Evolutionary conservation across 176 grass and related monocot genomes (phyloP).

Genomic region (Carex pumila): DNA sequence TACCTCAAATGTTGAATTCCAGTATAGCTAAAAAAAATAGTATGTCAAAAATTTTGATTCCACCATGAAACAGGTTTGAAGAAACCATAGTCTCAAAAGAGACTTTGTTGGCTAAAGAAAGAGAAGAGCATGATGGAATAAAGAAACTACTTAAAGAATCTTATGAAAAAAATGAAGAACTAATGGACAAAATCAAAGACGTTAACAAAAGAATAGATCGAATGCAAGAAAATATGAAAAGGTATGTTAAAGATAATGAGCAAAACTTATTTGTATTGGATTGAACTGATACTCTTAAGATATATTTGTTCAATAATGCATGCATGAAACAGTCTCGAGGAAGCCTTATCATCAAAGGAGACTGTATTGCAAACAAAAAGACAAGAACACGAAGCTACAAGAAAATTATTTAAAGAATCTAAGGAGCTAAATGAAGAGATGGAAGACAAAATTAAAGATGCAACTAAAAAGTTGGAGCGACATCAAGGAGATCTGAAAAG

Average conservation of each 20-base stretch:
- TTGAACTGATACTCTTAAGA: neutral
- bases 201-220: slow-evolving; percentile 25
- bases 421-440: slow-evolving; percentile 47
- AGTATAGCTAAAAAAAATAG: neutral
- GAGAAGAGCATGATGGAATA: slow-evolving; percentile 12
- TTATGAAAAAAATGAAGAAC: slow-evolving; percentile 24
- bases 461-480: slow-evolving; percentile 46
- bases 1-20: neutral
- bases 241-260: neutral
- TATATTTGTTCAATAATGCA: neutral
- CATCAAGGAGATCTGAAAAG: slow-evolving; percentile 61
- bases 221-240: slow-evolving; percentile 27
- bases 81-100: slow-evolving; percentile 20
- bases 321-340: slow-evolving; percentile 37
- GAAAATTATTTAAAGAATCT: slow-evolving; percentile 41
- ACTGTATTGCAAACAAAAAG: slow-evolving; percentile 49
- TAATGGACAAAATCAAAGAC: slow-evolving; percentile 32
- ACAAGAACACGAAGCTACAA: slow-evolving; percentile 34
- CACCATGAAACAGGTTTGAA: slow-evolving; percentile 17
- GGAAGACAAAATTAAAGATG: slow-evolving; percentile 49
- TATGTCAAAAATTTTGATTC: neutral
- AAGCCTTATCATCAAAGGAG: slow-evolving; percentile 33
- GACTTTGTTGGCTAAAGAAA: slow-evolving; percentile 18
- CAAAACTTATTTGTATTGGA: neutral
- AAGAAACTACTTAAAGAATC: slow-evolving; percentile 27